phyloP scores from a whole-genome alignment of 441 rosid species.

The Adansonia rubrostipa region DNA sequence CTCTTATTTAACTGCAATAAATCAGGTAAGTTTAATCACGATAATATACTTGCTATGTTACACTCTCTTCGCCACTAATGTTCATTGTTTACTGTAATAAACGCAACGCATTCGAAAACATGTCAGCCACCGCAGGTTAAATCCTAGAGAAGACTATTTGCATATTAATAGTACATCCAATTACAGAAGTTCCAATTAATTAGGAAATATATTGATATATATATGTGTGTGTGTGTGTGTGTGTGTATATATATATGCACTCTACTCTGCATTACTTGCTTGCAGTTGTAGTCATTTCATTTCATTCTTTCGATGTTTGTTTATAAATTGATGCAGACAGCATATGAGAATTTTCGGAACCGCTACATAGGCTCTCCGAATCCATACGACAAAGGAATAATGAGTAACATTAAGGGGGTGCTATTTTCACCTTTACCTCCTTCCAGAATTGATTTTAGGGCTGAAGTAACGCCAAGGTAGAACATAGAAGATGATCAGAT shows the following conservation, averaged over 20 bases:
- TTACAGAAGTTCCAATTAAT: not conserved
- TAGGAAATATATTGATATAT: not conserved
- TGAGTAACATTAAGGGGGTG: slow-evolving; percentile 43
- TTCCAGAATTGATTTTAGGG: slow-evolving; percentile 51
- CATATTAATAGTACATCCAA: not conserved
- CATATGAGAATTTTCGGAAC: slow-evolving; percentile 48
- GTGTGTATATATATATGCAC: not conserved
- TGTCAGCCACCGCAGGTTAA: too few species aligned
- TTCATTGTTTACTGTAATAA: too few species aligned
- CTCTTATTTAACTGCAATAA: slow-evolving; percentile 41
- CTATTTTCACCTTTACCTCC: slow-evolving; percentile 42
- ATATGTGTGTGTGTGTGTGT: too few species aligned
- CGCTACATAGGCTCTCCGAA: slow-evolving; percentile 32
- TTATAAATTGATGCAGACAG: slow-evolving; percentile 40
- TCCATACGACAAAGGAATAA: slow-evolving; percentile 48
- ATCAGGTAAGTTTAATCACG: slow-evolving; percentile 43
- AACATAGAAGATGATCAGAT: not conserved
- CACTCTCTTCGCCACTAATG: too few species aligned
- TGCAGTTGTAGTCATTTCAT: not conserved
- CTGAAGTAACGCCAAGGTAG: slow-evolving; percentile 31
- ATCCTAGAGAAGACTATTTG: not conserved
- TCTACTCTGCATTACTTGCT: not conserved
- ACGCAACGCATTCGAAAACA: too few species aligned
- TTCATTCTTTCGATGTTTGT: not conserved
- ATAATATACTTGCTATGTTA: too few species aligned